A percentile compares a stretch with the other conserved stretches of the same genome.
Conservation (phyloP, 768 basidiomycete species). For the Tricholoma saponaceum region DNA sequence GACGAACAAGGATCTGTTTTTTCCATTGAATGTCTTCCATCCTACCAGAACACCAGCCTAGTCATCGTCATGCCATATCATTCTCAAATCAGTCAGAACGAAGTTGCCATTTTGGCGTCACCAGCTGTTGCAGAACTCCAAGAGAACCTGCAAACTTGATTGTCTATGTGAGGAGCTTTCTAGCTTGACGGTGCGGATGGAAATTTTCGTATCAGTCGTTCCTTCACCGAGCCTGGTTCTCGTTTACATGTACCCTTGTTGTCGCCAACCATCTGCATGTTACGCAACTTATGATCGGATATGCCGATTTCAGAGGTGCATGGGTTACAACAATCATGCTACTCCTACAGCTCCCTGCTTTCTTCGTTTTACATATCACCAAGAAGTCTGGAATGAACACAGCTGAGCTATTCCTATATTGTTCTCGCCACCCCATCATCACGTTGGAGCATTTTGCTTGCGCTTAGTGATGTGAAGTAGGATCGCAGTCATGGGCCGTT, state of each 20-base stretch:
- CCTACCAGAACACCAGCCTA: no score
- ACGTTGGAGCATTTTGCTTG: background rate
- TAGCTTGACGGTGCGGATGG: no score
- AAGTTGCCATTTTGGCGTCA: no score
- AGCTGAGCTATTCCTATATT: background rate
- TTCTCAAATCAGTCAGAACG: no score
- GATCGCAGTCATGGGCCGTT: background rate
- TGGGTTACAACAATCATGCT: background rate
- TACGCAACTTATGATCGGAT: background rate
- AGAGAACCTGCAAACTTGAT: no score
- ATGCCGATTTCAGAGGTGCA: background rate
- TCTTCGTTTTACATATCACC: background rate
- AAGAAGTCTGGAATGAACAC: background rate
- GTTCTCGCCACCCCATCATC: background rate
- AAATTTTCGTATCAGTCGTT: background rate
- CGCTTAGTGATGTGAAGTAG: background rate
- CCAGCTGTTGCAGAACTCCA: no score
- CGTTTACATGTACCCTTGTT: background rate
- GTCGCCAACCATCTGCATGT: background rate
- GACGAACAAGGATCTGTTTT: background rate
- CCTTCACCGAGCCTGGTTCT: background rate
- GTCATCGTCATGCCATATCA: no score
- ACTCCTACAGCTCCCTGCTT: background rate
- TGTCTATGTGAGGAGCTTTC: no score
- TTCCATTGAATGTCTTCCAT: no score